Base-by-base conservation (phyloP, 371 early-diverging fungal species). In the Mycotypha africana region DNA sequence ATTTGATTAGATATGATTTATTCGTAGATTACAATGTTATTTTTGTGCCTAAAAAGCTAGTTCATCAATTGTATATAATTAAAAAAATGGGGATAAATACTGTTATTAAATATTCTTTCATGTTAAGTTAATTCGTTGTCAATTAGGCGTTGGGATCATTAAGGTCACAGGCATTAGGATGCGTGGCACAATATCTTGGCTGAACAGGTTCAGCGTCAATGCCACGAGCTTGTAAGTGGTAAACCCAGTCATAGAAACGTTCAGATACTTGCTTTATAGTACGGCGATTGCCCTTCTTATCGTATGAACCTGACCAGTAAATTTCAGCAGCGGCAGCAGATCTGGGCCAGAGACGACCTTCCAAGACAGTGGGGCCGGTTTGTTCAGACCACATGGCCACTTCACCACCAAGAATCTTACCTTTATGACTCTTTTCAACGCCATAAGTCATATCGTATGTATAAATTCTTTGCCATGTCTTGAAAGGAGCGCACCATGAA, bases 371-470 rank as follows among this genome's bases (percentile, higher is more conserved):
- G 12, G 64, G 60, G 38, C 84, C 87, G 2, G 70, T 36, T 55
- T 84, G 84, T 65, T 88, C 86, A 5, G 82, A 66, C 87, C 86
- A 88, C 38, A 80, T 28, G 22, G 80, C 76, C 4, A 67, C 79
- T 26, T 64, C 65, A 16, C 60, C 65, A 34, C 60, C 65, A 15
- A 64, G 36, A 1, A 64, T 34, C 23, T 49, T 45, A 15, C 53
- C 65, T 24, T 65, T 55, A 19, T 62, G 70, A 2, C 64, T 49
- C 5, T 53, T 56, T 2, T 67, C 65, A 46, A 81, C 54, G 12
- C 65, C 74, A 32, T 67, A 49, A 5, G 65, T 67, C 45, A 82
- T 76, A 38, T 86, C 85, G 45, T 47, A 64, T 15, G 49, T 48
- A 20, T 64, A 64, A 35, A 64, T 56, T 6, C 65, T 53, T 37